Evolutionary conservation across 192 early-diverging fungal genomes (phyloP).

Genomic region (Podila horticola): DNA sequence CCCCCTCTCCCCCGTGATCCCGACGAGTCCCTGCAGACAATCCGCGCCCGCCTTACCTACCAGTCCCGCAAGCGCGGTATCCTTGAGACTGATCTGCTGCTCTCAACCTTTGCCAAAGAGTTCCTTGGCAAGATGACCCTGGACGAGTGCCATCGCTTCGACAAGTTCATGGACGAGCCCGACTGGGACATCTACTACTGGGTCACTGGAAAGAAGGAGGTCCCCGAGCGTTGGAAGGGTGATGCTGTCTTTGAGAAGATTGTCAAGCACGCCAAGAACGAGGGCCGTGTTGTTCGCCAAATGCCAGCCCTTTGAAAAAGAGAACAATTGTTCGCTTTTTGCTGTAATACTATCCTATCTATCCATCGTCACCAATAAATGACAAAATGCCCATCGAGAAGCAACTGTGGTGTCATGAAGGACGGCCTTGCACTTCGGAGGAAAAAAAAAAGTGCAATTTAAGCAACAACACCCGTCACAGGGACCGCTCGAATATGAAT

Average conservation of each 20-base stretch:
- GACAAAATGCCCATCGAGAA: too few relatives aligned
- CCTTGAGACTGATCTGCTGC: slow-evolving; percentile 89
- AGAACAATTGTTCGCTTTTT: not conserved
- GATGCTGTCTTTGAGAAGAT: slow-evolving; percentile 71
- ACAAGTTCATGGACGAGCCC: slow-evolving; percentile 82
- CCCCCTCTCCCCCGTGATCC: slow-evolving; percentile 67
- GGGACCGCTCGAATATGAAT: too few relatives aligned
- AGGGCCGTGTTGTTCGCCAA: slow-evolving; percentile 74
- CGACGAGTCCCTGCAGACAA: slow-evolving; percentile 73
- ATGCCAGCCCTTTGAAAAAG: slow-evolving; percentile 81
- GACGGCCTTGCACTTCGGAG: too few relatives aligned
- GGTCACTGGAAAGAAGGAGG: slow-evolving; percentile 73
- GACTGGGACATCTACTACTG: slow-evolving; percentile 99
- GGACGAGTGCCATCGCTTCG: slow-evolving; percentile 78
- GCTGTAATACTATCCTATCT: not conserved
- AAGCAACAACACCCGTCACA: too few relatives aligned
- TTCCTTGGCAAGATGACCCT: slow-evolving; percentile 63
- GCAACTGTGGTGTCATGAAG: too few relatives aligned
- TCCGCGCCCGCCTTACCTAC: slow-evolving; percentile 86
- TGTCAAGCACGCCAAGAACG: slow-evolving; percentile 82
- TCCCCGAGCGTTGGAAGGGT: slow-evolving; percentile 61
- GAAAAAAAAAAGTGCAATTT: too few relatives aligned
- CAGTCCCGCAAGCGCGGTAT: slow-evolving; percentile 94
- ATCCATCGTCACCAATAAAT: not conserved
- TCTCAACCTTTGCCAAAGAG: slow-evolving; percentile 87